Percentiles rank a stretch among this genome's conserved stretches.
Evolutionary conservation across 2,329 filamentous ascomycete genomes (phyloP).

Genomic region (Aspergillus sp.): DNA sequence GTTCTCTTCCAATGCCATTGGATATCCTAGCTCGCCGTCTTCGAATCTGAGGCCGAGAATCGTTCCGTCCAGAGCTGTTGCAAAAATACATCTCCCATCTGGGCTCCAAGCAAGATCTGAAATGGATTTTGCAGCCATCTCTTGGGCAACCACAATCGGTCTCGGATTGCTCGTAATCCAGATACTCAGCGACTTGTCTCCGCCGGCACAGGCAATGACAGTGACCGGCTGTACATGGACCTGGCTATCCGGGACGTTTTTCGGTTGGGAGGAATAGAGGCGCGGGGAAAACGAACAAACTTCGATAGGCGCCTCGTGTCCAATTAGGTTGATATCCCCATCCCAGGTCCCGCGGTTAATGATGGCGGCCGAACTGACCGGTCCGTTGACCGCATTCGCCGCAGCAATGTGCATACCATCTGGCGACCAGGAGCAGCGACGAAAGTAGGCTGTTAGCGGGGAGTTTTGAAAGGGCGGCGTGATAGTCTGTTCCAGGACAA

Average conservation of each 20-base stretch:
- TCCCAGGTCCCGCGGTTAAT: conserved; percentile 89
- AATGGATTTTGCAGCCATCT: conserved; percentile 81
- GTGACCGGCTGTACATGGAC: conserved; percentile 55
- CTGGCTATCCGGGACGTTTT: conserved; percentile 37
- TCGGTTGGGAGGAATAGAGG: conserved; percentile 66
- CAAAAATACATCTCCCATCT: conserved; percentile 76
- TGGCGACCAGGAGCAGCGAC: conserved; percentile 93
- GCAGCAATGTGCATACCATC: conserved; percentile 96
- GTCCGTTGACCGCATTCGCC: conserved; percentile 92
- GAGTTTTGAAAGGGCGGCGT: conserved; percentile 78
- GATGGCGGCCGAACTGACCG: conserved; percentile 93
- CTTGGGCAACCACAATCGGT: conserved; percentile 81
- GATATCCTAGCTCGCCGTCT: conserved; percentile 79
- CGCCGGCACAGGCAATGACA: conserved; percentile 91
- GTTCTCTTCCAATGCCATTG: conserved; percentile 77
- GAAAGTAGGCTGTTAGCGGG: conserved; percentile 91
- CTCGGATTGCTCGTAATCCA: conserved; percentile 96
- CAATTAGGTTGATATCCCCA: conserved; percentile 92
- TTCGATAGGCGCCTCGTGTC: conserved; percentile 92
- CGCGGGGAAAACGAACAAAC: conserved; percentile 95
- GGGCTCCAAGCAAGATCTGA: conserved; percentile 92
- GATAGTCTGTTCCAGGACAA: conserved; percentile 88
- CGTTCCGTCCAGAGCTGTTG: conserved; percentile 80
- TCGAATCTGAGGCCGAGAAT: conserved; percentile 77
- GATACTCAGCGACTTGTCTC: conserved; percentile 90